Base-by-base conservation (phyloP, 495 filamentous ascomycete species). In the Hypoxylon fragiforme region DNA sequence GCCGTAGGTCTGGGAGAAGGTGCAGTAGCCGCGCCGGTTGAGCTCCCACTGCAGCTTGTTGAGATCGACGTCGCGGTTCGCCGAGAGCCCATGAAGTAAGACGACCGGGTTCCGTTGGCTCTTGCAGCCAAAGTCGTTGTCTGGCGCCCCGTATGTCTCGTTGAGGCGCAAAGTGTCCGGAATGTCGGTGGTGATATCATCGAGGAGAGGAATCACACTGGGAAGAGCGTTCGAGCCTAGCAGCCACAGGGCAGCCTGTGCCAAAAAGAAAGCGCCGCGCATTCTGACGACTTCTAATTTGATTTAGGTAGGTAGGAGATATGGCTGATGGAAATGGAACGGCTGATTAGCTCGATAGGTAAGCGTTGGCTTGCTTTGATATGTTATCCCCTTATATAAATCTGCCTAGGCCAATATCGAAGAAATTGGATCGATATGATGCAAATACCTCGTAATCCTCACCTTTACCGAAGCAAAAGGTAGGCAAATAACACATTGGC, bases 1-100 rank as follows among this genome's bases (percentile, higher is more conserved):
- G 44, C 80, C 80, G 63, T 81, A 82, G 12, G 78, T 81, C 16
- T 59, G 43, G 0, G 77, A 72, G 59, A 73, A 82, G 16, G 77
- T 79, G 70, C 78, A 81, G 64, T 76, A 80, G 44, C 76, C 77
- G 41, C 73, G 62, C 11, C 56, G 44, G 34, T 79, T 77, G 18
- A 82, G 75, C 67, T 73, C 78, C 64, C 60, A 64, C 54, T 81
- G 77, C 6, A 82, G 68, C 49, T 64, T 70, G 68, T 81, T 80
- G 7, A 81, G 67, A 55, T 81, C 78, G 50, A 77, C 76, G 30
- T 79, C 72, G 61, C 58, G 77, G 36, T 72, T 77, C 2, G 78
- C 77, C 19, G 75, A 75, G 2, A 82, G 73, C 5, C 78, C 78
- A 62, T 82, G 79, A 1, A 82, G 73, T 43, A 79, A 58, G 12